Evolutionary conservation across 2,329 filamentous ascomycete genomes (phyloP).

Genomic region (Pseudocercospora macadamiae): DNA sequence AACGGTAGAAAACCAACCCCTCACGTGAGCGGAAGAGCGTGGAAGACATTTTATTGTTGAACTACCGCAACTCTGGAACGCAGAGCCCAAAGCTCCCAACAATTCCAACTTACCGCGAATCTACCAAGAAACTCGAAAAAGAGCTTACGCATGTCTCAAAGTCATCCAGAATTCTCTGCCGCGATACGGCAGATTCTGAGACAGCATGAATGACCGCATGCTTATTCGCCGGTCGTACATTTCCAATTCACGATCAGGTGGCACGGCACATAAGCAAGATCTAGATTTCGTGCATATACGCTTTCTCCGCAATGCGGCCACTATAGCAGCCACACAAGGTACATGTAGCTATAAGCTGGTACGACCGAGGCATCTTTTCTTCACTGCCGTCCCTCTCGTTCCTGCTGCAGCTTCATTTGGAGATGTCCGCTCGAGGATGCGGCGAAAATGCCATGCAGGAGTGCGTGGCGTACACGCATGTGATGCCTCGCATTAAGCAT

Average conservation of each 20-base stretch:
- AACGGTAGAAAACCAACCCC: not conserved
- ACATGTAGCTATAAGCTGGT: not conserved
- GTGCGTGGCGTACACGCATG: not conserved
- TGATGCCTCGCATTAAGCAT: conserved; percentile 1
- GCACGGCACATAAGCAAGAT: not conserved
- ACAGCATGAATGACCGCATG: not conserved
- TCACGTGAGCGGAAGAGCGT: not conserved
- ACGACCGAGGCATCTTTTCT: not conserved
- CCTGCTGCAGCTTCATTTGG: too few species aligned
- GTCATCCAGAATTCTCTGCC: not conserved
- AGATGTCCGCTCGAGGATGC: too few species aligned
- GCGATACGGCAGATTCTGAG: not conserved
- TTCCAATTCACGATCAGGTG: not conserved
- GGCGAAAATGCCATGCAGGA: too few species aligned
- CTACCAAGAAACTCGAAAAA: not conserved
- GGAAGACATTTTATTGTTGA: too few species aligned
- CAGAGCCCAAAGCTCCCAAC: too few species aligned
- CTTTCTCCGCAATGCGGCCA: not conserved
- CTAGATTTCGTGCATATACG: not conserved
- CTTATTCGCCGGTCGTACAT: not conserved
- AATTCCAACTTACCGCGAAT: too few species aligned
- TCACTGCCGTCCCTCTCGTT: too few species aligned
- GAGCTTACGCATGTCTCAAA: not conserved
- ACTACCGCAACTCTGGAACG: too few species aligned
- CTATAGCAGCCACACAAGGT: not conserved